These are phyloP conservation scores for Brassica juncea DNA, from an alignment of 345 rosid species.

Conservation along the genomic window DNA sequence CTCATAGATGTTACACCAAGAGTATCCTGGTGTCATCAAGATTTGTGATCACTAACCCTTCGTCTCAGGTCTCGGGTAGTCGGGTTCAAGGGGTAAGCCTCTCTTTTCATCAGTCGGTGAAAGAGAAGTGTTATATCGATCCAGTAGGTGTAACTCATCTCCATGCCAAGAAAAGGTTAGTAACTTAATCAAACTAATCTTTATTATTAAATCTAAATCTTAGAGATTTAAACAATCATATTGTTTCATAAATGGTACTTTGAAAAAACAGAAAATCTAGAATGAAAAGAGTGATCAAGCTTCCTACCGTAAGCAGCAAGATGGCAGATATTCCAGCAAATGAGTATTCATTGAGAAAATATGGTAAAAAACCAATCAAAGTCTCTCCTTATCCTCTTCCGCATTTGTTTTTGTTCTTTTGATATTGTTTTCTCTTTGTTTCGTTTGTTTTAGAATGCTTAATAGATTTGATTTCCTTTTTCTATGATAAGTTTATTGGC, in stretches of 20 bases:
- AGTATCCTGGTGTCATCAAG: constrained; percentile 64
- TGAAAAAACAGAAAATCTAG: constrained; percentile 59
- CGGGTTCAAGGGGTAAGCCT: constrained; percentile 64
- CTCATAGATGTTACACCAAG: constrained; percentile 71
- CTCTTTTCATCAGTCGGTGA: constrained; percentile 30
- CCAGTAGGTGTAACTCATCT: constrained; percentile 59
- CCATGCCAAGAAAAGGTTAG: constrained; percentile 83
- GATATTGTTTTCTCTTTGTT: too few species aligned
- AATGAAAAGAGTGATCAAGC: constrained; percentile 63
- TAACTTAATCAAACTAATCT: neutral
- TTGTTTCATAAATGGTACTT: neutral
- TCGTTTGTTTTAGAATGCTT: too few species aligned
- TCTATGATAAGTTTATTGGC: too few species aligned
- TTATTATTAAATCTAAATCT: neutral
- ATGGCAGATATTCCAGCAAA: constrained; percentile 91
- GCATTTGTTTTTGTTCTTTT: too few species aligned
- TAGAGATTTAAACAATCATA: neutral
- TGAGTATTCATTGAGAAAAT: constrained; percentile 90
- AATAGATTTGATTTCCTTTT: too few species aligned
- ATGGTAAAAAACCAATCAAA: constrained; percentile 91
- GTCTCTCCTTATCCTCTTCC: constrained; percentile 78
- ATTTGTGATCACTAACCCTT: constrained; percentile 61
- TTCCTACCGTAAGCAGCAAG: constrained; percentile 78
- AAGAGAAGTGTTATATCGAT: too few species aligned
- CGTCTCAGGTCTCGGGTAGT: constrained; percentile 41